Percentiles rank a stretch among this genome's conserved stretches.
Conservation (phyloP, 2,329 filamentous ascomycete species). For the Neoscytalidium dimidiatum region DNA sequence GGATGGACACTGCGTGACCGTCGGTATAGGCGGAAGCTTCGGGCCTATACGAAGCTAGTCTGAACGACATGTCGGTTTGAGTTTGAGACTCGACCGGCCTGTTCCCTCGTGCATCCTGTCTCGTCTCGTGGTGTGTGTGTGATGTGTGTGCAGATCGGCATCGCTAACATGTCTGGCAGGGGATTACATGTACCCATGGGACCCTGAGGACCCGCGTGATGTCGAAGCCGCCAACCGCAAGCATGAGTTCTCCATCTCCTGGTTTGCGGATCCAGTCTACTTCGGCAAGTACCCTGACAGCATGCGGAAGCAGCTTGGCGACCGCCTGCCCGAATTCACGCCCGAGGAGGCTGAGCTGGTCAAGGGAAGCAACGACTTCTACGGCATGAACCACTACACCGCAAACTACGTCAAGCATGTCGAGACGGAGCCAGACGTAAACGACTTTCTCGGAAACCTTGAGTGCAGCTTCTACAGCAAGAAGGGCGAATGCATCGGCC, state of each 20-base stretch:
- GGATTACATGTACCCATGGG: conserved; percentile 81
- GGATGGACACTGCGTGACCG: neutral
- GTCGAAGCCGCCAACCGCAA: conserved; percentile 77
- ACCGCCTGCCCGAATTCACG: conserved; percentile 74
- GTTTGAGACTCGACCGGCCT: neutral
- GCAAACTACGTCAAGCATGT: conserved; percentile 82
- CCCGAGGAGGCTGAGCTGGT: conserved; percentile 72
- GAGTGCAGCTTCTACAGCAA: conserved; percentile 73
- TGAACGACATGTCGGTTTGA: neutral
- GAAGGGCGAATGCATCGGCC: conserved; percentile 71
- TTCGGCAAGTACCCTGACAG: conserved; percentile 80
- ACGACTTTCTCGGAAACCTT: conserved; percentile 76
- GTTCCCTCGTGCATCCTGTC: neutral
- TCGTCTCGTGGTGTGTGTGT: conserved; percentile 3
- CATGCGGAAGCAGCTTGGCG: conserved; percentile 79
- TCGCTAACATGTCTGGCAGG: conserved; percentile 44
- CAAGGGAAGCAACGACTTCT: conserved; percentile 87
- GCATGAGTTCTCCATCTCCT: conserved; percentile 83
- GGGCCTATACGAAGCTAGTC: conserved; percentile 12
- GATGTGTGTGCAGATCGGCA: neutral
- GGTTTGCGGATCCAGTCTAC: conserved; percentile 89
- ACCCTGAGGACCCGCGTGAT: conserved; percentile 72
- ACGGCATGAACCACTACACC: conserved; percentile 93
- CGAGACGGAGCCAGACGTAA: conserved; percentile 58
- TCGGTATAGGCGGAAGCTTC: neutral